A percentile compares a stretch with the other conserved stretches of the same genome.
Conservation (phyloP, 2,329 filamentous ascomycete genomes). For the Aspergillus calidoustus region DNA sequence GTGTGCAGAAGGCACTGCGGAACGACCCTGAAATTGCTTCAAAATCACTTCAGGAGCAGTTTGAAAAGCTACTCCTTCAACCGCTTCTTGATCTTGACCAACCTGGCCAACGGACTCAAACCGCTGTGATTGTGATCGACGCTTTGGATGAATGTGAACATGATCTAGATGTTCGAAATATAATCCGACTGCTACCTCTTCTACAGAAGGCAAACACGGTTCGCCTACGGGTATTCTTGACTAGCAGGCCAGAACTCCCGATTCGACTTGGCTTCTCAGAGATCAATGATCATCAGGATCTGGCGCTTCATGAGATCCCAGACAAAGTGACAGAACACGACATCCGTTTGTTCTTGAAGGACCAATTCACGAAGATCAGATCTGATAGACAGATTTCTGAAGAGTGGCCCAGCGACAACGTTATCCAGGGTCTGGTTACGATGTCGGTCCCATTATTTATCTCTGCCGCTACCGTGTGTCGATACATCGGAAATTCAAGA, state of each 20-base stretch:
- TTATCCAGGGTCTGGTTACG: slow-evolving; percentile 8
- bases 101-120: background rate
- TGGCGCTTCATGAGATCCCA: slow-evolving; percentile 26
- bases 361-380: slow-evolving; percentile 25
- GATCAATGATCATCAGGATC: slow-evolving; percentile 23
- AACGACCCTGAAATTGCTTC: slow-evolving; percentile 30
- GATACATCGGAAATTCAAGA: slow-evolving; percentile 18
- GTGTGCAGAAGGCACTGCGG: slow-evolving; percentile 27
- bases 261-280: slow-evolving; percentile 28
- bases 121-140: slow-evolving; percentile 30
- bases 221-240: slow-evolving; percentile 31
- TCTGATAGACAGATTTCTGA: slow-evolving; percentile 10
- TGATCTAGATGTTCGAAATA: slow-evolving; percentile 24
- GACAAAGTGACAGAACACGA: slow-evolving; percentile 29
- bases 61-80: slow-evolving; percentile 32
- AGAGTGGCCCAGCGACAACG: slow-evolving; percentile 24
- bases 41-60: slow-evolving; percentile 34
- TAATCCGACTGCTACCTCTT: slow-evolving; percentile 29
- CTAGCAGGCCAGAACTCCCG: slow-evolving; percentile 34
- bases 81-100: slow-evolving; percentile 22
- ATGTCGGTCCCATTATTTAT: slow-evolving; percentile 27
- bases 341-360: slow-evolving; percentile 29
- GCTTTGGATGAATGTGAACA: slow-evolving; percentile 34
- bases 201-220: slow-evolving; percentile 18
- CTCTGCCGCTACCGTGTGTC: slow-evolving; percentile 26